Conservation (phyloP, 169 alveolate genomes). For the Perkinsus olseni region DNA sequence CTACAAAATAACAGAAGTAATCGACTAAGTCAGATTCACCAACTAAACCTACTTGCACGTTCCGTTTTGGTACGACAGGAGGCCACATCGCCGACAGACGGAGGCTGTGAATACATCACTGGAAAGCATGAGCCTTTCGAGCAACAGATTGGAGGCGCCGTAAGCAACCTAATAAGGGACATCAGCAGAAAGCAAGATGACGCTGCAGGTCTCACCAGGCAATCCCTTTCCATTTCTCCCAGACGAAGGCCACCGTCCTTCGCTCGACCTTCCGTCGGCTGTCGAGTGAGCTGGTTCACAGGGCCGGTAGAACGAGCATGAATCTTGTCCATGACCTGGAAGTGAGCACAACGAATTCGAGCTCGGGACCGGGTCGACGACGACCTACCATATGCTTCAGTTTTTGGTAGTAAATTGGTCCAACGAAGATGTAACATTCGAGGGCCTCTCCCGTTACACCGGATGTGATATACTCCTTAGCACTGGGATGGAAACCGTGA, state of each 20-base stretch:
- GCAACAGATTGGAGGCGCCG: conserved; percentile 91
- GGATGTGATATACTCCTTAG: conserved; percentile 87
- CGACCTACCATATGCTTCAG: conserved; percentile 96
- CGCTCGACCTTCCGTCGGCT: conserved; percentile 99
- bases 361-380: neutral
- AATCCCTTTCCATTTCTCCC: conserved; percentile 99
- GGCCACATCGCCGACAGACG: conserved; percentile 90
- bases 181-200: neutral
- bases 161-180: neutral
- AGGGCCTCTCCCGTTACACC: conserved; percentile 99
- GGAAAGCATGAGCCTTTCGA: conserved; percentile 94
- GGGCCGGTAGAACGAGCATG: conserved; percentile 99
- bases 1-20: too few species aligned
- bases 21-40: too few species aligned
- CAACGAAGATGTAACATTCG: conserved; percentile 87
- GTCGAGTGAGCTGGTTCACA: conserved; percentile 90
- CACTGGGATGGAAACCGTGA: conserved; percentile 85
- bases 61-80: conserved; percentile 57
- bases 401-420: conserved; percentile 98
- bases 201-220: conserved; percentile 64
- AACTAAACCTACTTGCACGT: neutral
- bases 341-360: neutral
- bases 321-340: conserved; percentile 18
- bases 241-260: conserved; percentile 98
- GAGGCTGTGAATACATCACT: conserved; percentile 91